Conservation (phyloP, 768 basidiomycete species). For the Tylopilus vinaceipallidus region DNA sequence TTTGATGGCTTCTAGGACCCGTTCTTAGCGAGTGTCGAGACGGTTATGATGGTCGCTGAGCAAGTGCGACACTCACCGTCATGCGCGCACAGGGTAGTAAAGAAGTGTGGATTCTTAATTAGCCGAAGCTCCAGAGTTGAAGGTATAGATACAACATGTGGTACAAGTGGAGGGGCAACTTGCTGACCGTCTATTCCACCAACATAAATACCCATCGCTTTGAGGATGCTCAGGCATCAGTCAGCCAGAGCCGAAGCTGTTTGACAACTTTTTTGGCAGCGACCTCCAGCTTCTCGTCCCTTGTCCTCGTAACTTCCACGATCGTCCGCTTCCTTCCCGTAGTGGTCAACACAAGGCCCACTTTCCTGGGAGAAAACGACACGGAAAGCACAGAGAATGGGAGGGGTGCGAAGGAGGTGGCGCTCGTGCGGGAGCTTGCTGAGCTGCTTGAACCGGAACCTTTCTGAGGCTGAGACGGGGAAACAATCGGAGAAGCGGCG, state of each 20-base stretch:
- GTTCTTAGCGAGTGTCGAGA: no score
- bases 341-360: slow-evolving; percentile 35
- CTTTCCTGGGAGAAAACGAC: slow-evolving; percentile 40
- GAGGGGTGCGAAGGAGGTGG: slow-evolving; percentile 15
- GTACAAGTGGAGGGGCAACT: no score
- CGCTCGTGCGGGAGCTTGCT: not conserved
- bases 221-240: slow-evolving; percentile 5
- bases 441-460: slow-evolving; percentile 6
- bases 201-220: not conserved
- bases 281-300: slow-evolving; percentile 56
- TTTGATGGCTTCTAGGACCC: no score
- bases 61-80: no score
- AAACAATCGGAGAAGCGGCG: slow-evolving; percentile 2
- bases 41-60: no score
- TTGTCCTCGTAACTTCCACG: slow-evolving; percentile 47
- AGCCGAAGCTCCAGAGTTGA: no score
- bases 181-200: not conserved
- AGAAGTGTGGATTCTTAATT: no score
- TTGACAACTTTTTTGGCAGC: slow-evolving; percentile 51
- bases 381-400: slow-evolving; percentile 39
- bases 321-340: slow-evolving; percentile 48
- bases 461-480: not conserved
- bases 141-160: no score
- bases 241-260: slow-evolving; percentile 46
- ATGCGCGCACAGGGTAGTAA: no score